Base-by-base conservation (phyloP, 176 grass and related monocot genomes). In the Tillandsia leiboldiana region DNA sequence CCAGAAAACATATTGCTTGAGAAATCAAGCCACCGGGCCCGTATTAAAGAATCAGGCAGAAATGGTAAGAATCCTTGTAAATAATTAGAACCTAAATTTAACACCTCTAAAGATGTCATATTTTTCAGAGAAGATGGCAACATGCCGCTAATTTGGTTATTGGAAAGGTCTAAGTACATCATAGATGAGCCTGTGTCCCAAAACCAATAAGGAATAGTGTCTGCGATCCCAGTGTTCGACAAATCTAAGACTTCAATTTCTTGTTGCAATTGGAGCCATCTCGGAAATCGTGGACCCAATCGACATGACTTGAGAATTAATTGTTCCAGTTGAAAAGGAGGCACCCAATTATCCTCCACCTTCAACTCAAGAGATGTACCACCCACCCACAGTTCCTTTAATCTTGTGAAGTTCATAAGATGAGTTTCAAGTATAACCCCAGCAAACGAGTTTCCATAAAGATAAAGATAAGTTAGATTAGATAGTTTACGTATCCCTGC, bases 181-280 rank as follows among this genome's bases (percentile, higher is more conserved):
- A 88, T 50, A 0, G 64, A 47, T 4, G 72, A 12, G 10, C 70
- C 23, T 24, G 29, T 11, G 50, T 83, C 68, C 78, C 87, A 73
- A 49, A 90, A 9, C 79, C 78, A 86, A 69, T 81, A 22, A 0
- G 83, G 73, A 1, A 83, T 12, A 1, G 2, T 53, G 0, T 72
- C 76, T 0, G 63, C 62, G 50, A 87, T 83, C 76, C 69, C 18
- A 13, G 72, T 53, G 11, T 87, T 54, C 10, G 85, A 80, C 24
- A 87, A 74, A 59, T 73, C 76, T 11, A 87, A 27, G 22, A 0
- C 0, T 0, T 0, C 0, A 15, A 72, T 0, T 9, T 9, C 10
- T 29, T 54, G 64, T 70, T 72, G 68, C 52, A 53, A 57, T 59
- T 17, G 51, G 3, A 87, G 72, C 85, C 76, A 87, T 3, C 0